Evolutionary conservation across 345 rosid species (phyloP).

Genomic region (Citrus maxima): DNA sequence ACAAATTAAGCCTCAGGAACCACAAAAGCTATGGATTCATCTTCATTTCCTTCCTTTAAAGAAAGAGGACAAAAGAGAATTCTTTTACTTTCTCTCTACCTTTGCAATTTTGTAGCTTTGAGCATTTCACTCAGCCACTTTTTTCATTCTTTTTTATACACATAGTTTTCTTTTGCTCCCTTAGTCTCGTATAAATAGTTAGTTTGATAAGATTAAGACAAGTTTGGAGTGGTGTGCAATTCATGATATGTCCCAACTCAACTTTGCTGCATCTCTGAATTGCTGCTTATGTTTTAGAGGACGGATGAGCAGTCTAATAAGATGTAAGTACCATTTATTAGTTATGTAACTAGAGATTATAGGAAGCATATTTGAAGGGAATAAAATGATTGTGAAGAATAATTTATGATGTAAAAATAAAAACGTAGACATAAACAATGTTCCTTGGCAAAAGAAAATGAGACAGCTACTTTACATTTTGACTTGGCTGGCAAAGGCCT

Average conservation of each 20-base stretch:
- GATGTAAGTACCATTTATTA: neutral
- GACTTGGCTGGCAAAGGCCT: neutral
- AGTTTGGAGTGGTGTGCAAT: neutral
- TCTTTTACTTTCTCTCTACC: neutral
- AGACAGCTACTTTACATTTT: neutral
- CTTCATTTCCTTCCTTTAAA: neutral
- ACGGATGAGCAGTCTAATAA: neutral
- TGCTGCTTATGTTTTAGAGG: neutral
- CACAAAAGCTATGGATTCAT: neutral
- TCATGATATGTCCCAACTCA: neutral
- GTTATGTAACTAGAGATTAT: neutral
- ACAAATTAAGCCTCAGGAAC: neutral
- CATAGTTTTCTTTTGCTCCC: neutral
- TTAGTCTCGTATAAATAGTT: neutral
- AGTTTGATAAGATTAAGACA: neutral
- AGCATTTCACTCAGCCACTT: neutral
- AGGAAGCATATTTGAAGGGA: neutral
- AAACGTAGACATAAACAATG: neutral
- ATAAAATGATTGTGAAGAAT: neutral
- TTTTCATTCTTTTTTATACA: neutral
- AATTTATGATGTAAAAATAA: neutral
- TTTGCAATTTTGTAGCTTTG: neutral
- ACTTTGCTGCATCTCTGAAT: neutral
- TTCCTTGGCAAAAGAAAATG: neutral
- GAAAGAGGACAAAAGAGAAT: neutral